These are phyloP conservation scores for Suzukiozyma palmioleophila DNA, from an alignment of 1,139 yeast genomes.

Conservation along the genomic window DNA sequence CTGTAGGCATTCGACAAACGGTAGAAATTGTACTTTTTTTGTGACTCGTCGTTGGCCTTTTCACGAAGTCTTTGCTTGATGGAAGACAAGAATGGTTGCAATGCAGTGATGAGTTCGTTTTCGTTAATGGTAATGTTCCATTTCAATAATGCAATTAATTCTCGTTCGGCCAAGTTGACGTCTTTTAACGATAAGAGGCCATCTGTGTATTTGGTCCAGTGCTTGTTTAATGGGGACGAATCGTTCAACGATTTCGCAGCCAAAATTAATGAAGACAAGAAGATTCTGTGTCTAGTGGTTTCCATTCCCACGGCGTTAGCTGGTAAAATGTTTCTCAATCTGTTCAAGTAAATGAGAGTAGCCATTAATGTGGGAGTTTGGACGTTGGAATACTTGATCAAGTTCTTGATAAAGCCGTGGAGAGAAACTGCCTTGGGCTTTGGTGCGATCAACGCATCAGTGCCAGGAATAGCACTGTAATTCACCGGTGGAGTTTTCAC, in stretches of 20 bases:
- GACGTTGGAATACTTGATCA: conserved; percentile 79
- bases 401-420: conserved; percentile 60
- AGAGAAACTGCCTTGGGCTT: conserved; percentile 24
- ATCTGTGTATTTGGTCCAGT: conserved; percentile 90
- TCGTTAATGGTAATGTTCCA: conserved; percentile 77
- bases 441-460: background rate
- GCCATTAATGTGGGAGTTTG: conserved; percentile 96
- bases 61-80: conserved; percentile 44
- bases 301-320: conserved; percentile 90
- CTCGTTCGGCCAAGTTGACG: conserved; percentile 89
- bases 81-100: conserved; percentile 72
- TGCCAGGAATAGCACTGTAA: conserved; percentile 5
- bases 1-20: conserved; percentile 29
- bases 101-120: conserved; percentile 61
- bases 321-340: conserved; percentile 73
- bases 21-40: conserved; percentile 35
- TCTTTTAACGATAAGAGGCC: conserved; percentile 74
- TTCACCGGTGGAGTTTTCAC: conserved; percentile 25
- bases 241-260: conserved; percentile 92
- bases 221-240: conserved; percentile 89
- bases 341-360: conserved; percentile 73
- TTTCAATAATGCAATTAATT: conserved; percentile 71
- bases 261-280: conserved; percentile 79
- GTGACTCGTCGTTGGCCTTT: conserved; percentile 28
- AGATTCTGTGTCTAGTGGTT: conserved; percentile 89